Base-by-base conservation (phyloP, 1,284 basidiomycete species). In the Microbotryum violaceum region DNA sequence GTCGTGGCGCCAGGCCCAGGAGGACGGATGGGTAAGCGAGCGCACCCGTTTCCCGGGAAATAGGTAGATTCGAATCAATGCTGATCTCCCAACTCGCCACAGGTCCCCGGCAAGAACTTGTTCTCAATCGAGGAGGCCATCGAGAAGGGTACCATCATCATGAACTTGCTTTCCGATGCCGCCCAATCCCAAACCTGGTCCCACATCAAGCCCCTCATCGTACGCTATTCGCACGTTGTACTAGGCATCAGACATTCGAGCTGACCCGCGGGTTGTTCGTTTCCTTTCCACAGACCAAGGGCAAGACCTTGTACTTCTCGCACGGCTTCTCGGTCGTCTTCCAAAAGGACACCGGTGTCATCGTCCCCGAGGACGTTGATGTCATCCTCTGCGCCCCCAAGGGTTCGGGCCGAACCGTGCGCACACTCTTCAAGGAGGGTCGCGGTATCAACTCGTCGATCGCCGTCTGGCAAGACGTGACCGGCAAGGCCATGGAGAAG, bases 291-390 rank as follows among this genome's bases (percentile, higher is more conserved):
- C 91, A 97, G 81, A 97, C 91, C 78, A 92, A 94, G 84, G 93
- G 91, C 79, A 97, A 98, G 84, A 98, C 96, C 27, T 87, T 99
- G 70, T 97, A 98, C 87, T 99, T 98, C 82, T 91, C 93, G 9
- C 96, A 99, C 79, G 96, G 96, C 75, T 99, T 99, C 87, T 97
- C 93, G 70, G 84, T 97, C 71, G 91, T 98, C 70, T 99, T 88
- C 86, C 91, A 94, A 82, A 86, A 97, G 25, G 91, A 97, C 79
- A 99, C 94, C 70, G 82, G 93, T 67, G 91, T 99, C 71, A 75
- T 93, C 55, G 88, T 91, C 67, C 96, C 96, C 58, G 75, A 82
- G 56, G 92, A 97, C 76, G 91, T 97, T 69, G 96, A 99, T 76
- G 96, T 98, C 73, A 97, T 99, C 77, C 89, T 99, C 71, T 93